Evolutionary conservation across 768 basidiomycete species (phyloP).

Genomic region (Lepiota venenata): DNA sequence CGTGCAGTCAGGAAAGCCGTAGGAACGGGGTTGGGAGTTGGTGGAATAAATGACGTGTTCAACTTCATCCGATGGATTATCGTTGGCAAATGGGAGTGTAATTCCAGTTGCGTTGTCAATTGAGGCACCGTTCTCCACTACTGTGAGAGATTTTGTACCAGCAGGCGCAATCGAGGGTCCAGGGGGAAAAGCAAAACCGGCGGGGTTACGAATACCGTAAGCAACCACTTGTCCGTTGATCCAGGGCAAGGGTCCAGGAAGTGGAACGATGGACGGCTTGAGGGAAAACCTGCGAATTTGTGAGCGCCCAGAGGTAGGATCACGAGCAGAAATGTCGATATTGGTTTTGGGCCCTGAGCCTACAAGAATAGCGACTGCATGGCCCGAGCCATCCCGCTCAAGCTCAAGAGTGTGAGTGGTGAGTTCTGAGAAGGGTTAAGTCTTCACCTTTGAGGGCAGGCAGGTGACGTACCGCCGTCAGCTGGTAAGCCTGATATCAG

Average conservation of each 20-base stretch:
- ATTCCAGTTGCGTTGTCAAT: slow-evolving; percentile 37
- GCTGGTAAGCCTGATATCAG: slow-evolving; percentile 31
- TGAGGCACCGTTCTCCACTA: slow-evolving; percentile 42
- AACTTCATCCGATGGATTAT: slow-evolving; percentile 42
- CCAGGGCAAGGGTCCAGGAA: slow-evolving; percentile 20
- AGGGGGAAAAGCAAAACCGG: slow-evolving; percentile 34
- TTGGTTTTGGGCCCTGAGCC: slow-evolving; percentile 35
- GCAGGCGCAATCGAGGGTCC: neutral
- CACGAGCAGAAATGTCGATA: slow-evolving; percentile 39
- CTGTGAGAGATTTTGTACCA: slow-evolving; percentile 21
- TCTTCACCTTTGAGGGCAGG: neutral
- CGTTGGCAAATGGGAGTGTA: slow-evolving; percentile 38
- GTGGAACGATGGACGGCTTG: slow-evolving; percentile 6
- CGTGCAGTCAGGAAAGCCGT: slow-evolving; percentile 42
- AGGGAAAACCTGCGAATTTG: slow-evolving; percentile 33
- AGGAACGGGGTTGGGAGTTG: slow-evolving; percentile 19
- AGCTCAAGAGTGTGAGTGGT: slow-evolving; percentile 40
- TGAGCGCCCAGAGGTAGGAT: slow-evolving; percentile 39
- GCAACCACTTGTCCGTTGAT: slow-evolving; percentile 32
- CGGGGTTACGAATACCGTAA: slow-evolving; percentile 43
- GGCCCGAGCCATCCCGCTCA: slow-evolving; percentile 17
- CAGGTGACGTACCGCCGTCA: slow-evolving; percentile 32
- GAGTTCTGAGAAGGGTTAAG: slow-evolving; percentile 24
- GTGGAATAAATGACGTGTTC: slow-evolving; percentile 22
- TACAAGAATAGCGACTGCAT: slow-evolving; percentile 27